A percentile compares a stretch with the other conserved stretches of the same genome.
Evolutionary conservation across 2,329 filamentous ascomycete genomes (phyloP).

Genomic region (Aspergillus sp.): DNA sequence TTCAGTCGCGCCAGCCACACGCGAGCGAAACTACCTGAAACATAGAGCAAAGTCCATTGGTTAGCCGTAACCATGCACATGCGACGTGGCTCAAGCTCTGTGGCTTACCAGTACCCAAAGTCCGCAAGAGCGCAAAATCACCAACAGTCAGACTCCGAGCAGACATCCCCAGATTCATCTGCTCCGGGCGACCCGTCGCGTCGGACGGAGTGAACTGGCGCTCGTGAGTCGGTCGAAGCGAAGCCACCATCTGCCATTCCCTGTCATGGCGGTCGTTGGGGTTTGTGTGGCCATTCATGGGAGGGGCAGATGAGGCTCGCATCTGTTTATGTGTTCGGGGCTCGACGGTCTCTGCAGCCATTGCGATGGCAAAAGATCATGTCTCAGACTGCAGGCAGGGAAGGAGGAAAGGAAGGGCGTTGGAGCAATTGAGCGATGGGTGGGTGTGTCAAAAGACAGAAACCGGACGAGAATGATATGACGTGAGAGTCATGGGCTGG

Average conservation of each 20-base stretch:
- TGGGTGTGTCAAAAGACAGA: neutral
- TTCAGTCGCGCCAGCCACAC: conserved; percentile 41
- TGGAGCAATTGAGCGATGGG: conserved; percentile 7
- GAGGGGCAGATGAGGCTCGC: conserved; percentile 12
- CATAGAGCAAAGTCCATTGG: too few relatives aligned
- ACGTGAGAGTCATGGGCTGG: conserved; percentile 6
- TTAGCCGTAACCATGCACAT: too few relatives aligned
- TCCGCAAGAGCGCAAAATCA: conserved; percentile 41
- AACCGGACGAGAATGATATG: neutral
- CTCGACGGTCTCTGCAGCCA: conserved; percentile 33
- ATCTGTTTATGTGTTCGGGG: conserved; percentile 22
- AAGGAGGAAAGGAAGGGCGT: conserved; percentile 9
- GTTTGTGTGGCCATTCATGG: conserved; percentile 9
- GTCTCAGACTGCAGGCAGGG: conserved; percentile 15
- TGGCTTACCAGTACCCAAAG: conserved; percentile 39
- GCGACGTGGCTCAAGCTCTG: too few relatives aligned
- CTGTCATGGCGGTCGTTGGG: conserved; percentile 17
- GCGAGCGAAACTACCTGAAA: conserved; percentile 42
- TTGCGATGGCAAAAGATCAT: conserved; percentile 26
- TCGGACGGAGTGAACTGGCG: conserved; percentile 28
- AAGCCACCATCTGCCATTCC: conserved; percentile 21
- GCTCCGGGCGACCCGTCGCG: conserved; percentile 28
- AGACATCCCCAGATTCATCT: conserved; percentile 30
- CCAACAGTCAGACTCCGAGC: conserved; percentile 28
- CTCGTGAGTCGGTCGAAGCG: conserved; percentile 19